Base-by-base conservation (phyloP, 768 basidiomycete genomes). In the Boletus rubescentipes region DNA sequence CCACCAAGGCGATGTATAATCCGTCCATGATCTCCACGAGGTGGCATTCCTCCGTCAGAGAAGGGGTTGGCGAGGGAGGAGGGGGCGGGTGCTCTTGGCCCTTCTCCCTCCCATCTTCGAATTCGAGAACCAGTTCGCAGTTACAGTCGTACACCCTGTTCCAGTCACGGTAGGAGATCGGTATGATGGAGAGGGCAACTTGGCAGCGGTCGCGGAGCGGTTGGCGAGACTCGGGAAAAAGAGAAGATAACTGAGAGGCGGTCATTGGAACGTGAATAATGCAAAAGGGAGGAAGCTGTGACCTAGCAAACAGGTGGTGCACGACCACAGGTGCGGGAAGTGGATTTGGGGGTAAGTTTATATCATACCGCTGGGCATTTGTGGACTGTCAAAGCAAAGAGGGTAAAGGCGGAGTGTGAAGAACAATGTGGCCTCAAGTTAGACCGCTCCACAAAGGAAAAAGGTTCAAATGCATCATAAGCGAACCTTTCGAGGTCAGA, bases 1-100 rank as follows among this genome's bases (percentile, higher is more conserved):
- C 57, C 4, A 46, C 54, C 18, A 61, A n/a, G 7, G 65, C 63
- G 36, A 69, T 56, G 39, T 53, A 69, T 14, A 65, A 16, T 4
- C 55, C 53, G 0, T 36, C 26, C 10, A 54, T 18, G 31, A 67
- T 21, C 29, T 58, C 47, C 9, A 55, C 42, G 3, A 67, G 42
- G 48, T 58, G 61, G 29, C 26, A 45, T 2, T 42, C 20, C 11
- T 45, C 23, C 12, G 12, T 34, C 14, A 51, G 35, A 9, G 39
- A 36, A 21, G 32, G 40, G 5, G 44, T 29, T 12, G 39, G 51
- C 10, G 35, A 18, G 10, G 46, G 39, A 10, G 41, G 14, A 21
- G 21, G 37, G 32, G 6, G 26, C 26, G 26, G 6, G 6, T 5
- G 4, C 20, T 20, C 23, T 26, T 29, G 20, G 2, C 36, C 3